These are phyloP conservation scores for Cucurbita pepo DNA, from an alignment of 306 rosid species.

Conservation along the genomic window DNA sequence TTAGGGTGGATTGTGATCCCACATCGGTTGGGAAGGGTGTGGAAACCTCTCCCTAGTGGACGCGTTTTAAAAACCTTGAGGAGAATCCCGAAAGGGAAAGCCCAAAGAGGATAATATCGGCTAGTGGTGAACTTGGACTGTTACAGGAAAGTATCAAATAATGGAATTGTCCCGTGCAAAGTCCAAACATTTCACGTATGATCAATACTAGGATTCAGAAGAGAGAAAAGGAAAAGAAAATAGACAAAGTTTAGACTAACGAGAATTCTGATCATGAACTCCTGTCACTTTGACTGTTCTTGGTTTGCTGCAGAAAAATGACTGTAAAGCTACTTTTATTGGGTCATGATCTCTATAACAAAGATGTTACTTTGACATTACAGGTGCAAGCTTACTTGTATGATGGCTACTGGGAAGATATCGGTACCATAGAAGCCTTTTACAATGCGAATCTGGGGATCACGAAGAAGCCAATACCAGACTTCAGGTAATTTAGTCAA, in stretches of 20 bases:
- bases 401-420: constrained; percentile 99
- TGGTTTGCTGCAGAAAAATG: not conserved
- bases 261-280: not conserved
- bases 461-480: constrained; percentile 92
- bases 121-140: accelerated
- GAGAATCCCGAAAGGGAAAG: too few relatives aligned
- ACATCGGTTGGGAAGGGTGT: too few relatives aligned
- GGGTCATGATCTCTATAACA: not conserved
- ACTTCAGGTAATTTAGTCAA: constrained; percentile 49
- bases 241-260: not conserved
- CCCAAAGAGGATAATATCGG: too few relatives aligned
- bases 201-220: not conserved
- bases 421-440: constrained; percentile 98
- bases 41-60: too few relatives aligned
- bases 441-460: constrained; percentile 94
- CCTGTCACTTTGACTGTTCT: not conserved
- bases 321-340: not conserved
- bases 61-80: too few relatives aligned
- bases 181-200: not conserved
- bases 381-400: constrained; percentile 96
- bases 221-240: not conserved
- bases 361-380: not conserved
- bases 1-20: too few relatives aligned
- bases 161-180: not conserved
- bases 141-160: not conserved